Conservation (phyloP, 2,329 filamentous ascomycete species). For the Nigrograna mackinnonii region DNA sequence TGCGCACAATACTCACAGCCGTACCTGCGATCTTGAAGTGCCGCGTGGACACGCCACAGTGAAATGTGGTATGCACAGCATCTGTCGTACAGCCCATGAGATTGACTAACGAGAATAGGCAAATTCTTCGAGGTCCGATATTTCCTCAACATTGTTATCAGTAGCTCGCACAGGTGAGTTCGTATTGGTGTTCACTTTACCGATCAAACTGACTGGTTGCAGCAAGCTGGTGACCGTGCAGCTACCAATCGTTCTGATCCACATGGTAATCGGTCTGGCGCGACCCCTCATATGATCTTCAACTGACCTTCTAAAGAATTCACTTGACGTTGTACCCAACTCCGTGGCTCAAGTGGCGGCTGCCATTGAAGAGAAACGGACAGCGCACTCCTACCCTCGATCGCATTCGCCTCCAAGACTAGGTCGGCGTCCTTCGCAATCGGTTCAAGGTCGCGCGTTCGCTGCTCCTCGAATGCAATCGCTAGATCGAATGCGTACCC, state of each 20-base stretch:
- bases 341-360: conserved; percentile 59
- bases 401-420: conserved; percentile 28
- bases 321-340: conserved; percentile 59
- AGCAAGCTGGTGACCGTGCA: conserved; percentile 57
- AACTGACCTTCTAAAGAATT: conserved; percentile 45
- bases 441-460: conserved; percentile 56
- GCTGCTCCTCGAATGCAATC: conserved; percentile 56
- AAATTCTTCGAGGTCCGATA: conserved; percentile 62
- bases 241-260: conserved; percentile 59
- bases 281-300: not conserved
- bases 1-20: conserved; percentile 49
- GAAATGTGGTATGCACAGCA: conserved; percentile 46
- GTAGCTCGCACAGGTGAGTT: conserved; percentile 47
- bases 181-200: conserved; percentile 13
- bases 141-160: conserved; percentile 56
- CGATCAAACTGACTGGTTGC: conserved; percentile 16
- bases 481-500: conserved; percentile 48
- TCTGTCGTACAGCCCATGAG: conserved; percentile 2
- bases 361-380: conserved; percentile 57
- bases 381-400: conserved; percentile 21
- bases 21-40: conserved; percentile 54
- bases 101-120: conserved; percentile 36
- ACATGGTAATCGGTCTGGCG: conserved; percentile 45
- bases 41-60: conserved; percentile 56
- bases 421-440: conserved; percentile 39